Percentiles rank a stretch among this genome's conserved stretches.
Evolutionary conservation across 768 basidiomycete genomes (phyloP).

Genomic region (Mrakia blollopis): DNA sequence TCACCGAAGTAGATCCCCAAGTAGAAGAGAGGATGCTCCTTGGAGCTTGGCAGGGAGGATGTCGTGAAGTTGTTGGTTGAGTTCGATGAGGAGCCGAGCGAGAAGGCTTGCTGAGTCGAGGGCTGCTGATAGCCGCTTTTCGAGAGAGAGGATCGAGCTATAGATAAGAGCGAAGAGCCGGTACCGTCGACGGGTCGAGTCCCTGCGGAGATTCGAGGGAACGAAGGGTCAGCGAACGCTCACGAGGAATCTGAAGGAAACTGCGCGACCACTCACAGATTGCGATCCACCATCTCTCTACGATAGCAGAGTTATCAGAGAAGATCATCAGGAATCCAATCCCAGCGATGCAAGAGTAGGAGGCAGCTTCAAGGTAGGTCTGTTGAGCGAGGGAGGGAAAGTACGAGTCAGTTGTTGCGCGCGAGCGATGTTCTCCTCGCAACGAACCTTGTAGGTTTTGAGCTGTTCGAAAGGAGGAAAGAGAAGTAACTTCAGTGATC

Average conservation of each 20-base stretch:
- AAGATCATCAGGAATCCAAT: constrained; percentile 18
- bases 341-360: not conserved
- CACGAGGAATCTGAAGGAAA: not conserved
- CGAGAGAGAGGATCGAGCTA: not conserved
- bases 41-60: not conserved
- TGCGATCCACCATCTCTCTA: constrained; percentile 24
- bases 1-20: constrained; percentile 47
- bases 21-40: constrained; percentile 63
- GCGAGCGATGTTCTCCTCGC: not conserved
- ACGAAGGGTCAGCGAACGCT: not conserved
- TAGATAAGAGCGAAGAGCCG: not conserved
- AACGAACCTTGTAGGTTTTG: not conserved
- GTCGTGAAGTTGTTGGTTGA: not conserved
- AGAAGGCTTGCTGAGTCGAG: not conserved
- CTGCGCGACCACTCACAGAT: not conserved
- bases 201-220: not conserved
- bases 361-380: not conserved
- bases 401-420: not conserved
- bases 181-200: not conserved
- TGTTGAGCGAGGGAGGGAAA: not conserved
- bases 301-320: constrained; percentile 15
- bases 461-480: not conserved
- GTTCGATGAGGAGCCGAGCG: too few relatives aligned
- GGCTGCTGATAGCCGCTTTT: too few relatives aligned
- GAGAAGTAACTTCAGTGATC: not conserved